Base-by-base conservation (phyloP, 2,329 filamentous ascomycete genomes). In the Aspergillus vadensis region DNA sequence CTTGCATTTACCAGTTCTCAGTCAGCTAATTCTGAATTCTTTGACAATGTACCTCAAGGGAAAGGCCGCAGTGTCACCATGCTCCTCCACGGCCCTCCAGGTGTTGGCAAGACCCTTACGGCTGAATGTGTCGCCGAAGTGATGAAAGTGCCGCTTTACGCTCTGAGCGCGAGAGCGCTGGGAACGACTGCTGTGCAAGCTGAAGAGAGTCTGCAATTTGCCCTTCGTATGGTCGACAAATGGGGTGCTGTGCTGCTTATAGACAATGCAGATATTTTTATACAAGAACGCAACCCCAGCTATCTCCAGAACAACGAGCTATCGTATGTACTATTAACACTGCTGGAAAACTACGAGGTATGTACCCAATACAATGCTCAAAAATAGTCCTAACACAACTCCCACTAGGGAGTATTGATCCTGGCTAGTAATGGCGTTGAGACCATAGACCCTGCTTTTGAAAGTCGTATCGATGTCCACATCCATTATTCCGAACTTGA, bases 171-270 rank as follows among this genome's bases (percentile, higher is more conserved):
- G 1, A 81, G 81, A 14, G 82, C 85, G 55, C 74, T 85, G 0
- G 82, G 82, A 19, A 74, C 77, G 7, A 73, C 78, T 50, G 76
- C 79, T 0, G 60, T 66, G 1, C 67, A 69, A 0, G 76, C 84
- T 8, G 81, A 84, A 62, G 62, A 69, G 1, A 77, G 75, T 25
- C 74, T 85, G 7, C 74, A 78, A 39, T 69, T 76, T 49, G 77
- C 83, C 19, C 70, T 82, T 0, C 76, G 79, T 48, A 81, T 83
- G 74, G 75, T 77, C 63, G 77, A 77, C 0, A 78, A 75, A 58
- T 85, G 82, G 82, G 79, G 81, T 39, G 80, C 81, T 15, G 76
- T 85, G 5, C 74, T 84, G 0, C 78, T 85, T 2, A 76, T 84
- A 4, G 82, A 84, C 65, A 81, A 82, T 58, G 82, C 70, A 1